phyloP scores from a whole-genome alignment of 164 flowering plant species.

The Nymphaea thermarum region DNA sequence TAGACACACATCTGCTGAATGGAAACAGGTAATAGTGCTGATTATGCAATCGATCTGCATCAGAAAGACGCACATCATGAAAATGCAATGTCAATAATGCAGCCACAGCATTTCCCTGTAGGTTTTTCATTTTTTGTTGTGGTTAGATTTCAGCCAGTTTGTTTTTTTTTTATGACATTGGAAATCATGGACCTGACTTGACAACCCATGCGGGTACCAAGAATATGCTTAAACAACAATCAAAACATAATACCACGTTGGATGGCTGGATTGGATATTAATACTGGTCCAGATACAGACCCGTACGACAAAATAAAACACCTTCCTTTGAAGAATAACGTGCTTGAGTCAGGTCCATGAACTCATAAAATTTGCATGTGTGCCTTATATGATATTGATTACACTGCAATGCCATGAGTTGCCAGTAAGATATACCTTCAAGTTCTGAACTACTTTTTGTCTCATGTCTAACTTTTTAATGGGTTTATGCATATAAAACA shows the following conservation, averaged over 20 bases:
- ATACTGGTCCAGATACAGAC: no score
- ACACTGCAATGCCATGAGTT: no score
- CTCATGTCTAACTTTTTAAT: neutral
- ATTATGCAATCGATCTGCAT: conserved; percentile 70
- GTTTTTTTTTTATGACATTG: neutral
- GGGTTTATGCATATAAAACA: neutral
- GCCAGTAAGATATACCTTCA: no score
- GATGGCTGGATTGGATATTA: no score
- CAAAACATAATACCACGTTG: no score
- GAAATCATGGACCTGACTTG: neutral
- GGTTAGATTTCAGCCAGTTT: neutral
- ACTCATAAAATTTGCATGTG: no score
- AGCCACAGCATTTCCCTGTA: conserved; percentile 76
- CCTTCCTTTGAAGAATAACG: neutral
- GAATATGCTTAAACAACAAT: no score
- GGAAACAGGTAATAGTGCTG: conserved; percentile 45
- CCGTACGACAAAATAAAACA: no score
- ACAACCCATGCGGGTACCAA: no score
- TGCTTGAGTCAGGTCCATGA: neutral
- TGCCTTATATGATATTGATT: no score
- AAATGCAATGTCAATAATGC: conserved; percentile 63
- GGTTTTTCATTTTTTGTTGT: conserved; percentile 15
- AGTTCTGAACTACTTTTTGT: no score
- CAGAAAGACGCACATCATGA: conserved; percentile 88
- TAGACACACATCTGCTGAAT: no score